Evolutionary conservation across 2,329 filamentous ascomycete species (phyloP).

Genomic region (Reticulascus tulasneorum): DNA sequence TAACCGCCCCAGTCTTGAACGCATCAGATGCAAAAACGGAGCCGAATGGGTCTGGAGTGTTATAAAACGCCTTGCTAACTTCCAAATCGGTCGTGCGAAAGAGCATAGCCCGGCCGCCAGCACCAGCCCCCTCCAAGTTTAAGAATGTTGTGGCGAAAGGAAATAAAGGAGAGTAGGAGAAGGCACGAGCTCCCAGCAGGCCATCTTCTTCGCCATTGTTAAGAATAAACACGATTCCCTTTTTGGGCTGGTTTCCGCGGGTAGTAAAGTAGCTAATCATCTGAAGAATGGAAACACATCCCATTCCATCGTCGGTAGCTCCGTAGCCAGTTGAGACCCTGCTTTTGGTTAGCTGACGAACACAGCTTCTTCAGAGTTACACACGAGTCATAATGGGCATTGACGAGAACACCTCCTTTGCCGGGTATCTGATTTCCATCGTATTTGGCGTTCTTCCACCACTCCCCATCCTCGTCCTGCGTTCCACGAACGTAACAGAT

Average conservation of each 20-base stretch:
- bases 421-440: constrained; percentile 46
- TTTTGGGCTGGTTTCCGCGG: constrained; percentile 65
- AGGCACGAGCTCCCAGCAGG: constrained; percentile 80
- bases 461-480: constrained; percentile 67
- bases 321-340: constrained; percentile 89
- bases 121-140: constrained; percentile 92
- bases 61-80: constrained; percentile 74
- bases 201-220: constrained; percentile 98
- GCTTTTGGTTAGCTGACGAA: constrained; percentile 6
- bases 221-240: constrained; percentile 77
- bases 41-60: constrained; percentile 73
- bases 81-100: constrained; percentile 88
- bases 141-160: constrained; percentile 82
- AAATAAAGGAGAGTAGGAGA: constrained; percentile 76
- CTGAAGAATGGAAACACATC: constrained; percentile 81
- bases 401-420: constrained; percentile 80
- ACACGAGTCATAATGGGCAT: constrained; percentile 83
- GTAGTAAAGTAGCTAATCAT: constrained; percentile 82
- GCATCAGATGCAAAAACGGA: constrained; percentile 78
- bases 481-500: constrained; percentile 85
- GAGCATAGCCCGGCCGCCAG: constrained; percentile 79
- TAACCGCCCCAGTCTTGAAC: constrained; percentile 73
- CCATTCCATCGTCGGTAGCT: constrained; percentile 90
- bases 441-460: constrained; percentile 57
- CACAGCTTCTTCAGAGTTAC: constrained; percentile 15